Base-by-base conservation (phyloP, 192 early-diverging fungal species). In the Lobosporangium transversale region DNA sequence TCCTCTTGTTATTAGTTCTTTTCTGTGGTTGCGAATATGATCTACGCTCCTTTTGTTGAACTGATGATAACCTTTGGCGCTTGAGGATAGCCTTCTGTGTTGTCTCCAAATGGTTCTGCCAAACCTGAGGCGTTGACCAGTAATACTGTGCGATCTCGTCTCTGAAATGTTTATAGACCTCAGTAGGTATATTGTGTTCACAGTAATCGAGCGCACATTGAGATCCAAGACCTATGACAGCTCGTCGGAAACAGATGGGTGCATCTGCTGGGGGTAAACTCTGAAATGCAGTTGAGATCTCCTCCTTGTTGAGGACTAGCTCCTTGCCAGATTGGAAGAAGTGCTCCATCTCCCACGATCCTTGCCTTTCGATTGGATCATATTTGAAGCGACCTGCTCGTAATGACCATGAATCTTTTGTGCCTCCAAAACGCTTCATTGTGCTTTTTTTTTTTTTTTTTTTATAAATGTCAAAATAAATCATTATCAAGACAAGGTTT, bases 141-240 rank as follows among this genome's bases (percentile, higher is more conserved):
- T 62, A 69, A 26, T 69, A 51, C 1, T 57, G n/a, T 10, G 26
- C 5, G 33, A 79, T 23, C 24, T 65, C 30, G 1, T 69, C 48
- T 10, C 45, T 31, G 40, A 53, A 69, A 1, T n/a, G 15, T 15
- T 58, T 15, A 26, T 69, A 65, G 10, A 68, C n/a, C 40, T 79
- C 67, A n/a, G 57, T 24, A 1, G 76, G 76, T 12, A 58, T 79
- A 55, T 59, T 79, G 1, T 60, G 58, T 6, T 42, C 76, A 26
- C 66, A 79, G 40, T 70, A 79, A 17, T 26, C 6, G 50, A 70
- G 27, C 26, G 45, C 57, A 56, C 76, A 79, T 32, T 69, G 76
- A 9, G 55, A 65, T 49, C 76, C 62, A n/a, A 66, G 23, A 24
- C 67, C 76, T 29, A 79, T 47, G 5, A 79, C 66, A 8, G 76